Percentiles rank a stretch among this genome's conserved stretches.
Conservation (phyloP, 164 flowering plant genomes). For the Santalum album region DNA sequence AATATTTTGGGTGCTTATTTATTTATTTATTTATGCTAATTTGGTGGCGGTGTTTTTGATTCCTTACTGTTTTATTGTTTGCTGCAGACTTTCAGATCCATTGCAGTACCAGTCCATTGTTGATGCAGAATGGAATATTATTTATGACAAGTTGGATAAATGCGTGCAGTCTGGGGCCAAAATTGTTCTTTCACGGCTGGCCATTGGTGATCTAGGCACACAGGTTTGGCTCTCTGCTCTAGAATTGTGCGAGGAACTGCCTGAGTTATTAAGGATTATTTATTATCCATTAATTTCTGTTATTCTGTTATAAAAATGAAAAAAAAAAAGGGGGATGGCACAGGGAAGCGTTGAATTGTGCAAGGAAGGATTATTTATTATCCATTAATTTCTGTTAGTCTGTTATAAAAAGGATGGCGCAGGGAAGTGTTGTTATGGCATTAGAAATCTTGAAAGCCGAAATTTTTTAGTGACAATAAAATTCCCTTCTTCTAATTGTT, state of each 20-base stretch:
- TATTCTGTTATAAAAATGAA: too few species aligned
- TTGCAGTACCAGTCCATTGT: constrained; percentile 94
- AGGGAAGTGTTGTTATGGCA: too few species aligned
- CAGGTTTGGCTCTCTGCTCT: constrained; percentile 40
- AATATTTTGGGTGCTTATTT: background rate
- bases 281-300: too few species aligned
- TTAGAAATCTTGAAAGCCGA: too few species aligned
- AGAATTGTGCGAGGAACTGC: background rate
- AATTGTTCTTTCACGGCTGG: constrained; percentile 86
- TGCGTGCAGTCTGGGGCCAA: constrained; percentile 94
- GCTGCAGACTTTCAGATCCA: constrained; percentile 83
- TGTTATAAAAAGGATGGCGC: too few species aligned
- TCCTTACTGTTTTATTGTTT: background rate
- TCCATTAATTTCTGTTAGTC: too few species aligned
- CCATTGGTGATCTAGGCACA: constrained; percentile 95
- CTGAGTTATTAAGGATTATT: too few species aligned
- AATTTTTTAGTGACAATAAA: too few species aligned
- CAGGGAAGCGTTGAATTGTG: too few species aligned
- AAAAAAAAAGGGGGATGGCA: too few species aligned
- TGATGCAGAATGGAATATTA: constrained; percentile 99
- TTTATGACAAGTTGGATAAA: constrained; percentile 95
- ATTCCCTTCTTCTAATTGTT: too few species aligned
- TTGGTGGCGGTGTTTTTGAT: background rate
- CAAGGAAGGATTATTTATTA: too few species aligned
- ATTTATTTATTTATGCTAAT: background rate